phyloP scores from a whole-genome alignment of 2,329 filamentous ascomycete genomes.

The Annulohypoxylon truncatum region DNA sequence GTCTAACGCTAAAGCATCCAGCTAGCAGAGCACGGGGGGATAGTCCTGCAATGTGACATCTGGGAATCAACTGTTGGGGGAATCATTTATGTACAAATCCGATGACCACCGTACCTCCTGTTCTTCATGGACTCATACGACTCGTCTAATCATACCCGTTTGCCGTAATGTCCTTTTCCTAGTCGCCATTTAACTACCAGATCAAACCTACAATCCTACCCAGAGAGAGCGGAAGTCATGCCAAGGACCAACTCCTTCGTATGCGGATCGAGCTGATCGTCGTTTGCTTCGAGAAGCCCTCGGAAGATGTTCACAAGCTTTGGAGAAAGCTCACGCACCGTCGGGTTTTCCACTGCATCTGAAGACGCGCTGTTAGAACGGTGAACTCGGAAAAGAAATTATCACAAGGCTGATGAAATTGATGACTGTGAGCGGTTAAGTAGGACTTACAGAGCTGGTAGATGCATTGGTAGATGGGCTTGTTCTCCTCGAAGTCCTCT shows the following conservation, averaged over 20 bases:
- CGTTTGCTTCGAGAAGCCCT: conserved; percentile 75
- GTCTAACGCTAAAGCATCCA: not conserved
- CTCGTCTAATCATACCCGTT: conserved; percentile 44
- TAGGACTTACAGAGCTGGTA: conserved; percentile 79
- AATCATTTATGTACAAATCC: conserved; percentile 48
- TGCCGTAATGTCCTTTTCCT: conserved; percentile 14
- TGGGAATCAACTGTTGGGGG: conserved; percentile 46
- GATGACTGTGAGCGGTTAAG: not conserved
- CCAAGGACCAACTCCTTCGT: conserved; percentile 74
- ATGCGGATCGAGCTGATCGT: conserved; percentile 80
- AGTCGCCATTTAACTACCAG: conserved; percentile 8
- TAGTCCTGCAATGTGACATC: conserved; percentile 10
- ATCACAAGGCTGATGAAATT: not conserved
- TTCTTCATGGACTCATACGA: conserved; percentile 47
- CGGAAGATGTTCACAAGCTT: conserved; percentile 78
- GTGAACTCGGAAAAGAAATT: not conserved
- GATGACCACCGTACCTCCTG: conserved; percentile 28
- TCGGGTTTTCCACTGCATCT: conserved; percentile 76
- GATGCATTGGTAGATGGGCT: conserved; percentile 91
- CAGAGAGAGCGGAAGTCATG: conserved; percentile 60
- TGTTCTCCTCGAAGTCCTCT: conserved; percentile 97
- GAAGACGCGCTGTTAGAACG: conserved; percentile 42
- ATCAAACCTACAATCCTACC: conserved; percentile 31
- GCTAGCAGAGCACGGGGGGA: not conserved
- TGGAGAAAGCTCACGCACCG: conserved; percentile 75